Base-by-base conservation (phyloP, 2,329 filamentous ascomycete genomes). In the Cordyceps cateniannulata region DNA sequence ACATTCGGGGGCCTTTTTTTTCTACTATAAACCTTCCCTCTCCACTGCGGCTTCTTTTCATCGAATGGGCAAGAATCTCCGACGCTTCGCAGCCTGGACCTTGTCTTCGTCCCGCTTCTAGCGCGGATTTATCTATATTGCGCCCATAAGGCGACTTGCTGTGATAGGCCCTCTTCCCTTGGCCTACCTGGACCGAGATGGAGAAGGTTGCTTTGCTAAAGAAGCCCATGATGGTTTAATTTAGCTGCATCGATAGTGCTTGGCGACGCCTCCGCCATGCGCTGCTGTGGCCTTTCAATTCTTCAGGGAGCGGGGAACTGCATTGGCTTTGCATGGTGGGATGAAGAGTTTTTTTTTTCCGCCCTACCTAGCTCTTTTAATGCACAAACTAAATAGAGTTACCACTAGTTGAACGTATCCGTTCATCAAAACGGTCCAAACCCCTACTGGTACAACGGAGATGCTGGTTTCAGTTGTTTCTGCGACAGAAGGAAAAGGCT, bases 21-120 rank as follows among this genome's bases (percentile, higher is more conserved):
- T 5, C 10, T 12, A 45, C 22, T 25, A 25, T 45, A 45, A 53
- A 40, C 12, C 25, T 42, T 29, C 52, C 35, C 25, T 42, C 44
- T 56, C 42, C 44, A 47, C 53, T 25, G 3, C 53, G 20, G 25
- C 27, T 24, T 35, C 12, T 35, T 24, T 48, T 56, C 4, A 44
- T 56, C 44, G 16, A 56, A 56, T 38, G 44, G 53, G 44, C 53
- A 56, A 22, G 42, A 42, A 56, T 48, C 42, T 35, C 42, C 44
- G 50, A 20, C 20, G 24, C 18, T 3, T n/a, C 7, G 38, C 29
- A 44, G 14, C 35, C 14, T 29, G 8, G 29, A 24, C 51, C 24
- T 35, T 20, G 29, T 35, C 29, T 22, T 8, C 16, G 27, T 51
- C 49, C 49, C 49, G 49, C 49, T n/a, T 40, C 38, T 54, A 54